Conservation (phyloP, 2,329 filamentous ascomycete species). For the Fusarium marasasianum region DNA sequence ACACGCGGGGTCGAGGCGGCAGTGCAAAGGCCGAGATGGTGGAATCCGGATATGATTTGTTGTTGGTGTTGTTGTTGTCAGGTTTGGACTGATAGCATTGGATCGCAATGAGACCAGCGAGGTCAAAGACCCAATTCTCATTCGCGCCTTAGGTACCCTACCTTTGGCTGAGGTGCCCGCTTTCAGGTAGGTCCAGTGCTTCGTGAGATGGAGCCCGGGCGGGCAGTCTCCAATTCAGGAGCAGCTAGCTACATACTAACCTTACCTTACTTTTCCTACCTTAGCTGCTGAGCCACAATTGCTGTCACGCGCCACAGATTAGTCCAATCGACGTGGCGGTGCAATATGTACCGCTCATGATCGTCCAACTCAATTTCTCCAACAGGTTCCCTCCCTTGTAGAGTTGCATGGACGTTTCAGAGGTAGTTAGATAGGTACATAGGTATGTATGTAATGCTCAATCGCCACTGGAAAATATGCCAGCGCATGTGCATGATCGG, state of each 20-base stretch:
- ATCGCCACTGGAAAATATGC: conserved; percentile 25
- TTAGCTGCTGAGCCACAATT: conserved; percentile 22
- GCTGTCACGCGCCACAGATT: conserved; percentile 10
- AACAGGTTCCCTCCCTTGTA: conserved; percentile 19
- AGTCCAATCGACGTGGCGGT: conserved; percentile 31
- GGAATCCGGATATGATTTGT: conserved; percentile 20
- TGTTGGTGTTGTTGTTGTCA: conserved; percentile 36
- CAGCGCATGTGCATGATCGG: conserved; percentile 25
- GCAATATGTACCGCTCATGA: not conserved
- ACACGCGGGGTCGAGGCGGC: conserved; percentile 27
- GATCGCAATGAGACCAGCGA: conserved; percentile 34
- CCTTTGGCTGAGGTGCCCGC: conserved; percentile 15
- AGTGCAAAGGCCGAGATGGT: conserved; percentile 14
- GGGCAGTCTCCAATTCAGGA: conserved; percentile 5
- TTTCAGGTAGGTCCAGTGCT: not conserved
- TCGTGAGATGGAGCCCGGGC: conserved; percentile 14
- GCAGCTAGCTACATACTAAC: not conserved
- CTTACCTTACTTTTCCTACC: no score
- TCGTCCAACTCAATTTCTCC: not conserved
- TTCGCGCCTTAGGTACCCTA: conserved; percentile 32
- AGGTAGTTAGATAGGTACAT: not conserved
- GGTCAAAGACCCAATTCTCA: conserved; percentile 35
- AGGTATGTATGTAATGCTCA: not conserved
- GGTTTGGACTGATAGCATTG: conserved; percentile 34
- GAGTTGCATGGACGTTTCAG: conserved; percentile 21